phyloP scores from a whole-genome alignment of 2,329 filamentous ascomycete genomes.

The Tricladium varicosporioides region DNA sequence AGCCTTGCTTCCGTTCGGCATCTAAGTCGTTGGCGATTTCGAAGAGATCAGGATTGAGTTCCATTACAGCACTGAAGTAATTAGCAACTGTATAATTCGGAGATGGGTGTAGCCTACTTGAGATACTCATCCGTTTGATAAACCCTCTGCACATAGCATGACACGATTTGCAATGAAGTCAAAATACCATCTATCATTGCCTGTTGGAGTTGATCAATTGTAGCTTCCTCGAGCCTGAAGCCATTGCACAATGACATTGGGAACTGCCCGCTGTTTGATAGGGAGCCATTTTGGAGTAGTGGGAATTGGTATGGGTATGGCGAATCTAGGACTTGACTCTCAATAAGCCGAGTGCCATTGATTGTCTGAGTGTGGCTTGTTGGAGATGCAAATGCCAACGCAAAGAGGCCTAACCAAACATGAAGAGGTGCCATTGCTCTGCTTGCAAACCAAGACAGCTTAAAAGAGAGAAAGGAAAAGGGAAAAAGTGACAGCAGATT shows the following conservation, averaged over 20 bases:
- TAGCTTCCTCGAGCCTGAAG: slow-evolving; percentile 65
- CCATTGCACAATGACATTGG: slow-evolving; percentile 61
- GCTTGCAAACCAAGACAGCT: no score
- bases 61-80: slow-evolving; percentile 51
- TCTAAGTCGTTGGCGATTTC: slow-evolving; percentile 61
- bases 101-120: slow-evolving; percentile 44
- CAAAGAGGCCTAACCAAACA: no score
- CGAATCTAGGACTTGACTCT: slow-evolving; percentile 33
- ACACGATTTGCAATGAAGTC: slow-evolving; percentile 55
- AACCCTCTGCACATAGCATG: slow-evolving; percentile 61
- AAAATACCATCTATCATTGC: slow-evolving; percentile 53
- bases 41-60: slow-evolving; percentile 67
- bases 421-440: no score
- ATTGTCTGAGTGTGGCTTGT: not conserved
- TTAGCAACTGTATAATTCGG: not conserved
- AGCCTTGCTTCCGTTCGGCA: slow-evolving; percentile 53
- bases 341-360: not conserved
- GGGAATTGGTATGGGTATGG: slow-evolving; percentile 40
- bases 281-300: slow-evolving; percentile 33
- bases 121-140: slow-evolving; percentile 64
- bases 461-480: no score
- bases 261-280: slow-evolving; percentile 42
- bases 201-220: slow-evolving; percentile 64
- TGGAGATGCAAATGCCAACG: no score
- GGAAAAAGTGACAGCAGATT: no score